phyloP scores from a whole-genome alignment of 345 rosid species.

The Populus alba region DNA sequence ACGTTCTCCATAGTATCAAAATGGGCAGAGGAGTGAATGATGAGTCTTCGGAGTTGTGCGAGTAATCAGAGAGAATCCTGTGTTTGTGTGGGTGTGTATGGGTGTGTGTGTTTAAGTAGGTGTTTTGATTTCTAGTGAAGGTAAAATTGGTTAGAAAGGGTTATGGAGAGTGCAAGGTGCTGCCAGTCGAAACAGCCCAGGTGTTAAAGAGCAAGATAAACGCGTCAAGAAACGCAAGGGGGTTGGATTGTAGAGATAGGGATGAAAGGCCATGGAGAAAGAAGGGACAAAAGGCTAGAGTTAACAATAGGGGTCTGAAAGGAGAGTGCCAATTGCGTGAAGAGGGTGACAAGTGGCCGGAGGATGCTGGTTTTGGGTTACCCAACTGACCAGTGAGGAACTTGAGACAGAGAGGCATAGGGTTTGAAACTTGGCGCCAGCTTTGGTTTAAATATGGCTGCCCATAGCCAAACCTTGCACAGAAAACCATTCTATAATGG shows the following conservation, averaged over 20 bases:
- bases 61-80: neutral
- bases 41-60: neutral
- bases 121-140: slow-evolving; percentile 1
- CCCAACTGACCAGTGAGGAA: slow-evolving; percentile 36
- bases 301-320: slow-evolving; percentile 5
- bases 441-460: slow-evolving; percentile 36
- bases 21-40: neutral
- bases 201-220: slow-evolving; percentile 37
- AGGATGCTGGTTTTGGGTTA: slow-evolving; percentile 31
- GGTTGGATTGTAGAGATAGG: slow-evolving; percentile 6
- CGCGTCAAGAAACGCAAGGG: slow-evolving; percentile 26
- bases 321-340: slow-evolving; percentile 6
- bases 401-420: slow-evolving; percentile 16
- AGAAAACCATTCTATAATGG: neutral
- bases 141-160: slow-evolving; percentile 19
- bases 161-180: slow-evolving; percentile 13
- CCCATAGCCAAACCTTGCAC: neutral
- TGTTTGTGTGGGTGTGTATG: neutral
- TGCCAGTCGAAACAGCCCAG: slow-evolving; percentile 28
- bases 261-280: slow-evolving; percentile 3
- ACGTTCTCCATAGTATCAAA: slow-evolving; percentile 20
- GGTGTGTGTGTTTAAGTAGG: neutral
- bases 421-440: slow-evolving; percentile 33
- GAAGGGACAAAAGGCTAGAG: neutral
- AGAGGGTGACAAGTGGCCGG: slow-evolving; percentile 37